Evolutionary conservation across 495 filamentous ascomycete genomes (phyloP).

Genomic region (Margaritispora aquatica): DNA sequence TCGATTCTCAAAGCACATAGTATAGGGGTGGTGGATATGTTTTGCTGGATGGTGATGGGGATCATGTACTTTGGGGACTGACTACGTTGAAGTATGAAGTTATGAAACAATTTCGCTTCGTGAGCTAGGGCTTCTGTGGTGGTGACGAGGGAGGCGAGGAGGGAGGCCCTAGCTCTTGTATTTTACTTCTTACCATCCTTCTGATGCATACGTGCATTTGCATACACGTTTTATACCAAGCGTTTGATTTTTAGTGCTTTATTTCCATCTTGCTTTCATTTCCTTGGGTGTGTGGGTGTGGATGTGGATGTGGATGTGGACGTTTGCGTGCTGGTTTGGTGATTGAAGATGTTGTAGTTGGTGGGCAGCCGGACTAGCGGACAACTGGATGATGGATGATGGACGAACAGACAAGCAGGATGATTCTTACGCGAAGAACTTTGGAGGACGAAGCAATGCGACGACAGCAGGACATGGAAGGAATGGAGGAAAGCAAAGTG

Average conservation of each 20-base stretch:
- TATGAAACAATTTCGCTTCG: too few relatives aligned
- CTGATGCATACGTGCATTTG: not conserved
- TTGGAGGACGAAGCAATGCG: too few relatives aligned
- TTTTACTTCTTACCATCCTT: conserved; percentile 18
- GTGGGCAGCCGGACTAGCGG: too few relatives aligned
- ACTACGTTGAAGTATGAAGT: too few relatives aligned
- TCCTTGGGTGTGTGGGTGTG: not conserved
- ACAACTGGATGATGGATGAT: too few relatives aligned
- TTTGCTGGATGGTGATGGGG: not conserved
- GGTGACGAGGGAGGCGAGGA: not conserved
- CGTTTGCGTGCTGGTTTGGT: conserved; percentile 3
- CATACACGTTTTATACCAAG: conserved; percentile 15
- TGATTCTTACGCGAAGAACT: too few relatives aligned
- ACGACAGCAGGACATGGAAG: too few relatives aligned
- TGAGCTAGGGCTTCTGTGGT: too few relatives aligned
- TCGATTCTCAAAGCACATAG: too few relatives aligned
- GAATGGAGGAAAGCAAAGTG: not conserved
- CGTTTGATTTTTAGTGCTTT: conserved; percentile 6
- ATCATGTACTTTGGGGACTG: not conserved
- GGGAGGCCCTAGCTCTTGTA: conserved; percentile 1
- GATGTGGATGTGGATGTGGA: not conserved
- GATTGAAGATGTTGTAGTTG: not conserved
- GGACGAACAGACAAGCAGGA: not conserved
- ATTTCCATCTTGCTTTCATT: conserved; percentile 1
- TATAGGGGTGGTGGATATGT: not conserved